Evolutionary conservation across 1,139 yeast species (phyloP), one percentile per base, ranked within the genome.

Genomic region (Williopsis jadinii): DNA sequence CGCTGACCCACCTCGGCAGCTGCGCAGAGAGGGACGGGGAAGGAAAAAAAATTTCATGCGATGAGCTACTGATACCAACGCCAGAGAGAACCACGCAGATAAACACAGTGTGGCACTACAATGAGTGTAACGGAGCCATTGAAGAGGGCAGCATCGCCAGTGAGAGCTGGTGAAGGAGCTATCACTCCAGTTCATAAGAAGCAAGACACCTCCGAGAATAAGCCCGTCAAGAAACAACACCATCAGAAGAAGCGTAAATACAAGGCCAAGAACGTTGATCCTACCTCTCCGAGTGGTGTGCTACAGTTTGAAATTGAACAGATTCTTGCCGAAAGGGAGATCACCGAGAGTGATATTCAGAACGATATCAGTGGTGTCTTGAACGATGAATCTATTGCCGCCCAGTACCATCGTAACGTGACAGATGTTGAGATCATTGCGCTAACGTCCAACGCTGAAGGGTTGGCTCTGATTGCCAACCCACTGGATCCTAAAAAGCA

Each of bases 251-350:
- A 59, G 42, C 58, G 68, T 63, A 71, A 67, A 31, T 53, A 53
- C 79, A 78, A 59, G 80, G 75, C 74, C 24, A 81, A 81, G 52
- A 72, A 70, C 9, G 72, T 73, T 10, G 97, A 90, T 44, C 73
- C 84, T 11, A 84, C 95, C 0, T 74, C 94, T 1, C 87, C 95
- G 11, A 66, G 80, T 38, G 97, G 97, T 4, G 85, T 87, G 4
- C 68, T 92, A 38, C 76, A 79, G 46, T 69, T 68, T 49, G 97
- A 92, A 59, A 84, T 92, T 46, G 70, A 75, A 32, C 79, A 75
- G 39, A 55, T 90, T 15, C 60, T 84, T 36, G 54, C 61, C 28
- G 63, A 67, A 15, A 58, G 71, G 41, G 58, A 61, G 11, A 60
- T 84, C 36, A 62, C 68, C 0, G 64, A 64, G 30, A 75, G 68